Evolutionary conservation across 2,329 filamentous ascomycete genomes (phyloP).

Genomic region (Lizonia empirigonia): DNA sequence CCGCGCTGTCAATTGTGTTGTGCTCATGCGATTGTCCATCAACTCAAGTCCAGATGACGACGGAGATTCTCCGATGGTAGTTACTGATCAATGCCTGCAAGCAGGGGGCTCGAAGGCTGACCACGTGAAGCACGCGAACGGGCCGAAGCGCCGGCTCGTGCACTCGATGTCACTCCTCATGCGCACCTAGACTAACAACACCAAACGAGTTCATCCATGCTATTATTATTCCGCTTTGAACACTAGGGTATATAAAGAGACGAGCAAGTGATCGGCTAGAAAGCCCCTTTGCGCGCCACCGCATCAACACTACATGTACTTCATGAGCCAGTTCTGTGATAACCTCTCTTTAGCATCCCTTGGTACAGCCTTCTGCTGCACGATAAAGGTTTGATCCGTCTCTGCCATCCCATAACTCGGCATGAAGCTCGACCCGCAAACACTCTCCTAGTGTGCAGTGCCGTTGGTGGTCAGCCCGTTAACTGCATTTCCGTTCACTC

Average conservation of each 20-base stretch:
- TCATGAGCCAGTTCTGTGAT: not conserved
- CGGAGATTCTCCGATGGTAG: not conserved
- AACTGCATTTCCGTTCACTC: conserved; percentile 15
- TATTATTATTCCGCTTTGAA: not conserved
- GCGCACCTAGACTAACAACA: not conserved
- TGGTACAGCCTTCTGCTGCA: not conserved
- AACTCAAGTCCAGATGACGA: not conserved
- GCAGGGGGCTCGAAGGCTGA: not conserved
- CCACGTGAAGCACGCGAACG: not conserved
- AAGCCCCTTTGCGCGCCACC: not conserved
- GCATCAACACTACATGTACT: not conserved
- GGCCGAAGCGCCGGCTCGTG: not conserved
- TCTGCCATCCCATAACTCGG: not conserved
- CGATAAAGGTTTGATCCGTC: not conserved
- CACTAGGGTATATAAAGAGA: conserved; percentile 5
- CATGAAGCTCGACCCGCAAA: not conserved
- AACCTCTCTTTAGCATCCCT: not conserved
- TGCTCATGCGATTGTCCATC: not conserved
- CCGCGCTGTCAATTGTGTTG: not conserved
- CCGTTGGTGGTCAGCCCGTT: conserved; percentile 13
- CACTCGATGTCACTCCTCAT: not conserved
- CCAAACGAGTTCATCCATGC: not conserved
- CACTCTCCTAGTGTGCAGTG: conserved; percentile 1
- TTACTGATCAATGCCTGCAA: not conserved
- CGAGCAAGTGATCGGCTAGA: not conserved